phyloP scores from a whole-genome alignment of 768 basidiomycete genomes.

The Psilocybe sp. region DNA sequence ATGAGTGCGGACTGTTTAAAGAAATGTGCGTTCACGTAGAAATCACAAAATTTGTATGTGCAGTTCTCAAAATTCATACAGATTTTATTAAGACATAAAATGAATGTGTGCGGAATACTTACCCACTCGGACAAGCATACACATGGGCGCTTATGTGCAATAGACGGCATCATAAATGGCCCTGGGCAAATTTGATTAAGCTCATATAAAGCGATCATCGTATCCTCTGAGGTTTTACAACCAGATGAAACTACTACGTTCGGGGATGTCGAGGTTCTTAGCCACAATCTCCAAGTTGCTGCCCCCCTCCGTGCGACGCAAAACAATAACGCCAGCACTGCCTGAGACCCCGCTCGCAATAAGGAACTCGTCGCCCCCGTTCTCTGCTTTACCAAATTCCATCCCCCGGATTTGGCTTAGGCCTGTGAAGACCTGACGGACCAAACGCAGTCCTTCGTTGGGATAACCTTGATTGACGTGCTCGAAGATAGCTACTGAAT shows the following conservation, averaged over 20 bases:
- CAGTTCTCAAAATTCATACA: too few relatives aligned
- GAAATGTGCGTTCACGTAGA: too few relatives aligned
- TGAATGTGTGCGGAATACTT: too few relatives aligned
- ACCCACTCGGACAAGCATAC: too few relatives aligned
- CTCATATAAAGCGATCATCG: too few relatives aligned
- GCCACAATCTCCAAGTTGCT: constrained; percentile 49
- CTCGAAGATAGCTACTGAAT: constrained; percentile 63
- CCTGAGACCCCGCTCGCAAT: constrained; percentile 55
- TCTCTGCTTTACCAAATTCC: constrained; percentile 48
- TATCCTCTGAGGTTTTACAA: constrained; percentile 11
- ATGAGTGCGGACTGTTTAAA: too few relatives aligned
- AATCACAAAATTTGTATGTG: too few relatives aligned
- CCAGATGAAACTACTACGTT: constrained; percentile 54
- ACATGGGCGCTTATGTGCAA: too few relatives aligned
- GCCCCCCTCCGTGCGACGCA: constrained; percentile 53
- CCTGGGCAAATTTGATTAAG: too few relatives aligned
- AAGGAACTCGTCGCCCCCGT: constrained; percentile 46
- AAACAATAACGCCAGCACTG: constrained; percentile 53
- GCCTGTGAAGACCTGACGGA: constrained; percentile 60
- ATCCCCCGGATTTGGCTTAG: constrained; percentile 65
- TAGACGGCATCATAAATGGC: too few relatives aligned
- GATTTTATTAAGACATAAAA: too few relatives aligned
- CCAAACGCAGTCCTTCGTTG: constrained; percentile 30
- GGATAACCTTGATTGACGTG: constrained; percentile 32
- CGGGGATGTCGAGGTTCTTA: constrained; percentile 49